A percentile compares a stretch with the other conserved stretches of the same genome.
These are phyloP conservation scores for Phytophthora tentaculata DNA, from an alignment of 352 stramenopile genomes.

Conservation along the genomic window DNA sequence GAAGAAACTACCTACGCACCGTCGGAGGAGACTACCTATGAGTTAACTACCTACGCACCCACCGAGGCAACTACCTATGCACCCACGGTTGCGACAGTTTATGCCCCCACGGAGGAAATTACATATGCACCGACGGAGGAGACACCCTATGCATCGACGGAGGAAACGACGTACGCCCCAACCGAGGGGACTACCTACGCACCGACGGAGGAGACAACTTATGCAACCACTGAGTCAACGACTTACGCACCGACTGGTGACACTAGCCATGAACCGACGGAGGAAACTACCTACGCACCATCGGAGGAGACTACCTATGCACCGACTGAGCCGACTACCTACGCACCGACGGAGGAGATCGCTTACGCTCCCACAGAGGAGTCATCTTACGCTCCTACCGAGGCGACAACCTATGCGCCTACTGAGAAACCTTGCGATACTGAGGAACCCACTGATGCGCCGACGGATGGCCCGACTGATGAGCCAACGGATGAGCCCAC, in stretches of 20 bases:
- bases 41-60: too few relatives aligned
- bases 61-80: too few relatives aligned
- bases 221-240: not conserved
- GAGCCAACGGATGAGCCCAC: not conserved
- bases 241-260: not conserved
- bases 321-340: not conserved
- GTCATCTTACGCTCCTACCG: too few relatives aligned
- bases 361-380: not conserved
- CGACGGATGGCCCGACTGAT: not conserved
- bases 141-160: too few relatives aligned
- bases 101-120: too few relatives aligned
- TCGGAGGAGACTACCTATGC: not conserved
- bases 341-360: not conserved
- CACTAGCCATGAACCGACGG: too few relatives aligned
- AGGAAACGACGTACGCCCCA: not conserved
- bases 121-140: too few relatives aligned
- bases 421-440: not conserved
- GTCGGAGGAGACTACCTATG: not conserved
- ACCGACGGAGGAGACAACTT: too few relatives aligned
- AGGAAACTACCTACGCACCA: too few relatives aligned
- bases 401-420: not conserved
- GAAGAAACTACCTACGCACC: too few relatives aligned
- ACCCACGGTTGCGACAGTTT: too few relatives aligned
- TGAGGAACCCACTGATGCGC: not conserved
- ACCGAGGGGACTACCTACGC: not conserved